Percentiles rank a stretch among this genome's conserved stretches.
These are phyloP conservation scores for Brassica incana DNA, from an alignment of 345 rosid species.

Conservation along the genomic window DNA sequence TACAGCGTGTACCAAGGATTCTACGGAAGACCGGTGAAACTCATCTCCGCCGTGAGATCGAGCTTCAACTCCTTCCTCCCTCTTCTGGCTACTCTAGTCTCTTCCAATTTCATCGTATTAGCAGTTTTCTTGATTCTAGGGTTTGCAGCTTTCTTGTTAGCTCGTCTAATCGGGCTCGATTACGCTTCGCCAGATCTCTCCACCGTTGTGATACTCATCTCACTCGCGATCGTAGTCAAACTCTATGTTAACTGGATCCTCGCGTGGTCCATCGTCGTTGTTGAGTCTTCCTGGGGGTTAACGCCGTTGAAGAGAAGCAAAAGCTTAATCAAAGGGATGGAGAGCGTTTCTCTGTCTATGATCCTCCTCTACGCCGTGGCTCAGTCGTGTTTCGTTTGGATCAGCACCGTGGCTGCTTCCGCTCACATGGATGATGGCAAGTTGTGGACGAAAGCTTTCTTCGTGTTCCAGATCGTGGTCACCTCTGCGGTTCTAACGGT, in stretches of 20 bases:
- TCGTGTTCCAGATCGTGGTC: constrained; percentile 50
- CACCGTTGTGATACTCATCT: constrained; percentile 9
- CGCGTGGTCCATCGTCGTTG: constrained; percentile 54
- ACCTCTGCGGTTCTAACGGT: constrained; percentile 42
- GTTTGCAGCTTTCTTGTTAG: constrained; percentile 26
- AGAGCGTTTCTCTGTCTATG: constrained; percentile 43
- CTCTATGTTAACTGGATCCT: constrained; percentile 55
- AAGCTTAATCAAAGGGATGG: constrained; percentile 52
- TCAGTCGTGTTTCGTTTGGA: constrained; percentile 36
- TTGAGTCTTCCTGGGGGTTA: constrained; percentile 68
- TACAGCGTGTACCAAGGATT: constrained; percentile 69
- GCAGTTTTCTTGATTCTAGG: constrained; percentile 37
- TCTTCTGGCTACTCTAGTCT: constrained; percentile 44
- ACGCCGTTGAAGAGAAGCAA: constrained; percentile 61
- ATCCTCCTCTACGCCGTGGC: constrained; percentile 36
- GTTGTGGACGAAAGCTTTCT: constrained; percentile 48
- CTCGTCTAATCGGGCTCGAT: constrained; percentile 24
- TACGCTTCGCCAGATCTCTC: constrained; percentile 38
- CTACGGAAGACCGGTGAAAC: constrained; percentile 81
- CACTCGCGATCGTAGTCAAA: constrained; percentile 28
- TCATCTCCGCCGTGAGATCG: constrained; percentile 58
- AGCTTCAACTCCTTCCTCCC: constrained; percentile 55
- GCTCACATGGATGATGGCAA: neutral
- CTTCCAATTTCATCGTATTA: constrained; percentile 28
- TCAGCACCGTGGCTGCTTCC: constrained; percentile 16